Evolutionary conservation across 495 filamentous ascomycete species (phyloP), one percentile per base, ranked within the genome.

Genomic region (Rostrohypoxylon terebratum): DNA sequence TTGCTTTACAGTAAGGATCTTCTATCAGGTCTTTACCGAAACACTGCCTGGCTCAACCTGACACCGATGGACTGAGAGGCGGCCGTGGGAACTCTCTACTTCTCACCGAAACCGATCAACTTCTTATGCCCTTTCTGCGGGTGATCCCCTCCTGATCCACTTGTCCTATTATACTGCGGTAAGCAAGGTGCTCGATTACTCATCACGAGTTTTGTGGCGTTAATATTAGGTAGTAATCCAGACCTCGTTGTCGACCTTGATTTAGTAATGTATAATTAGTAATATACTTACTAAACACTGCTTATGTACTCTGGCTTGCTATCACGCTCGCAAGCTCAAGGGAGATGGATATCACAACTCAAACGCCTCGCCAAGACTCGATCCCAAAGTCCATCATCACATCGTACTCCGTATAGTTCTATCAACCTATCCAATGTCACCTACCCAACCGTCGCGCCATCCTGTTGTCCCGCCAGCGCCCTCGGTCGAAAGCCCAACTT

Each of bases 401-500:
- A 31, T n/a, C 23, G 21, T 53, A 53, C n/a, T 14, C 20, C 23
- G 10, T 33, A 28, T 33, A 28, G 2, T 44, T 0, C 23, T 48
- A 44, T n/a, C n/a, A 4, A 1, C 38, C 9, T 53, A 51, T 21
- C 23, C 14, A 53, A 50, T 36, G 20, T 59, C 13, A 48, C 68
- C 42, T 48, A 66, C 57, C 55, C 16, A 9, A 25, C 59, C 45
- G 28, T 68, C 31, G 59, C 69, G 2, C 54, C 57, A 42, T 74
- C 55, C 40, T 51, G 75, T 31, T 69, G 66, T 1, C 74, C 71
- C 13, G 50, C 63, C 7, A 77, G 79, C 20, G 74, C 77, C 31
- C 60, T 68, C 2, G 77, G 71, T 9, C 28, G 65, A 5, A 79
- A 47, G 6, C 78, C 77, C 34, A 83, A 60, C 57, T 70, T 79